Base-by-base conservation (phyloP, 2,329 filamentous ascomycete species). In the Colletotrichum spaethianum region DNA sequence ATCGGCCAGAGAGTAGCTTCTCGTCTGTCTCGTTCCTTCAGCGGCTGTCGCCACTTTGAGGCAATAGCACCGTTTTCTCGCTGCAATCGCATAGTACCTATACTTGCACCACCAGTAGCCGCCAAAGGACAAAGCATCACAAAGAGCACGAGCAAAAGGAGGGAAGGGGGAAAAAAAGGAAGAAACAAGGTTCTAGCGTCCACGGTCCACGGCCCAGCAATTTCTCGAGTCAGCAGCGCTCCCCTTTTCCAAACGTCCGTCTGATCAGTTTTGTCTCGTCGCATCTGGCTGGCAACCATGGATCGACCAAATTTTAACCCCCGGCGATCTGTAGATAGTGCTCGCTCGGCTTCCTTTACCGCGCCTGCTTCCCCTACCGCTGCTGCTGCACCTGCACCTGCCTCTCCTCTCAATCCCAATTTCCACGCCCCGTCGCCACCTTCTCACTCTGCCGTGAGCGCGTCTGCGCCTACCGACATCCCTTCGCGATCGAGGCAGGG, bases 231-330 rank as follows among this genome's bases (percentile, higher is more conserved):
- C 70, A 72, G 65, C 68, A 68, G 46, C 62, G 33, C 26, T 50
- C 48, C 26, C 14, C 23, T 26, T 28, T 28, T 42, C 28, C 28
- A 16, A 23, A 28, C 28, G 62, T 46, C 46, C 53, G 23, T 63
- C 61, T 63, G 61, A 63, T 63, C 60, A 36, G 31, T 44, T 59
- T 63, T 31, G 46, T 40, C 52, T 60, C 20, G 65, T 69, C 59
- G 65, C 60, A 48, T 50, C 66, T 48, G 70, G 36, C 31, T 11
- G 33, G 33, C 33, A 56, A 70, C 52, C 53, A 78, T 78, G 76
- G 76, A 77, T 73, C 73, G 73, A 59, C 72, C 73, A 38, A 76
- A 68, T 74, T 72, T 76, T 77, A 75, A 75, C 74, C 71, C 73
- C 40, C 69, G 72, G 53, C 72, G 70, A 52, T 76, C 76, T 70